phyloP scores from a whole-genome alignment of 805 yeast species.

The Ogataea corticis region DNA sequence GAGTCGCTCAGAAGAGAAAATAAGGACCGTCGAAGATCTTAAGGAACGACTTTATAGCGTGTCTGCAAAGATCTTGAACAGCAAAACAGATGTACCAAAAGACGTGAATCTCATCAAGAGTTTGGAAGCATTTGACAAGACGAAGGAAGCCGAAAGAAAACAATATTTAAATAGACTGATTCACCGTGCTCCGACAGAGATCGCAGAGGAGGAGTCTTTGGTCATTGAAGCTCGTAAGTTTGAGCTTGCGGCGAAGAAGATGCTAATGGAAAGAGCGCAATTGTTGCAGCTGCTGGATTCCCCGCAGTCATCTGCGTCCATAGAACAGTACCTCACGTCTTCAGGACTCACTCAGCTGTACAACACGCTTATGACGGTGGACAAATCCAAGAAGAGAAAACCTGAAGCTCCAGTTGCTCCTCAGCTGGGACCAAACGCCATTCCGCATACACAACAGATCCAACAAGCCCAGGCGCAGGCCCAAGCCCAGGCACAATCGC shows the following conservation, averaged over 20 bases:
- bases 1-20: constrained; percentile 39
- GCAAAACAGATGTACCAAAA: constrained; percentile 38
- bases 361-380: constrained; percentile 68
- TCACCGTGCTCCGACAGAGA: constrained; percentile 89
- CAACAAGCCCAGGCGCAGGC: constrained; percentile 21
- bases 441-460: constrained; percentile 43
- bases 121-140: constrained; percentile 63
- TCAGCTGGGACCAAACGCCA: constrained; percentile 55
- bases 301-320: constrained; percentile 76
- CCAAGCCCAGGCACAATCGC: constrained; percentile 15
- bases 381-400: constrained; percentile 59
- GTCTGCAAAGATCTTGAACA: constrained; percentile 52
- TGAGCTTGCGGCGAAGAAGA: constrained; percentile 88
- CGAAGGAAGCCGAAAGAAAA: constrained; percentile 77
- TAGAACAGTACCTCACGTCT: constrained; percentile 75
- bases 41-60: constrained; percentile 79
- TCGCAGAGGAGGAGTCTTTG: constrained; percentile 95
- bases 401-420: constrained; percentile 58
- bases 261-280: constrained; percentile 79
- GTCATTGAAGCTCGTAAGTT: constrained; percentile 91
- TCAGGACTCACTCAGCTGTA: constrained; percentile 89
- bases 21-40: constrained; percentile 70
- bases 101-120: constrained; percentile 54
- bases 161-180: constrained; percentile 74
- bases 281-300: constrained; percentile 79